These are phyloP conservation scores for Akanthomyces uredinophilus DNA, from an alignment of 2,329 filamentous ascomycete genomes.

Conservation along the genomic window DNA sequence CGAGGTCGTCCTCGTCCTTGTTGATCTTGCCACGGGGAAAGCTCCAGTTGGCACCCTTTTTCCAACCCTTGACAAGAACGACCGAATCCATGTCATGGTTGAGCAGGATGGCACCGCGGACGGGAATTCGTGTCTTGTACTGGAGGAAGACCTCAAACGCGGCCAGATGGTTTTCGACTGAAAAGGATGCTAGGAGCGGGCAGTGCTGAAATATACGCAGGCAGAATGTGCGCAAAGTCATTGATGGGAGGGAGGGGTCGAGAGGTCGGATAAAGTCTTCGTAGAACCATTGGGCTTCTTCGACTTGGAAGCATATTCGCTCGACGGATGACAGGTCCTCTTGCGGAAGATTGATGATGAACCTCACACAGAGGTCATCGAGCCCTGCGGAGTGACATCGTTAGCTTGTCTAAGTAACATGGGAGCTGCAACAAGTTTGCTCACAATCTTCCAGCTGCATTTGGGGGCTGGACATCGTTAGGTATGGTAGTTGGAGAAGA, in stretches of 20 bases:
- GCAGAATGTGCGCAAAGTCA: constrained; percentile 80
- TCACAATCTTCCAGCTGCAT: constrained; percentile 88
- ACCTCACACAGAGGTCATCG: constrained; percentile 95
- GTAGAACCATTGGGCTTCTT: constrained; percentile 99
- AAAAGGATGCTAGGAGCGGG: constrained; percentile 77
- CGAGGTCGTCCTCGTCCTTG: constrained; percentile 89
- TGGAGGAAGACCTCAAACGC: constrained; percentile 89
- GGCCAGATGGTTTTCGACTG: constrained; percentile 67
- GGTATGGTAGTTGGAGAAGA: constrained; percentile 24
- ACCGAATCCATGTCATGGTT: constrained; percentile 93
- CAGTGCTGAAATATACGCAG: constrained; percentile 91
- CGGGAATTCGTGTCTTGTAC: constrained; percentile 92
- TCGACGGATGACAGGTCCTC: constrained; percentile 87
- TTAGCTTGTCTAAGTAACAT: neutral
- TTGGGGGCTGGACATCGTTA: constrained; percentile 68
- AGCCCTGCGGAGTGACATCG: constrained; percentile 56
- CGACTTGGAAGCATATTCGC: constrained; percentile 96
- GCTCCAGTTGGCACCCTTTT: constrained; percentile 93
- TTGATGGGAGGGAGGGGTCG: constrained; percentile 76
- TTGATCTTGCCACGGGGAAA: constrained; percentile 98
- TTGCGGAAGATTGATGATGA: constrained; percentile 92
- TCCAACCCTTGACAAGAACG: constrained; percentile 94
- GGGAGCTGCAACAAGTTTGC: constrained; percentile 21
- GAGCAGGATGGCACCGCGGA: constrained; percentile 87
- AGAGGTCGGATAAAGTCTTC: constrained; percentile 96